Base-by-base conservation (phyloP, 108 stramenopile species). In the Skeletonema marinoi region DNA sequence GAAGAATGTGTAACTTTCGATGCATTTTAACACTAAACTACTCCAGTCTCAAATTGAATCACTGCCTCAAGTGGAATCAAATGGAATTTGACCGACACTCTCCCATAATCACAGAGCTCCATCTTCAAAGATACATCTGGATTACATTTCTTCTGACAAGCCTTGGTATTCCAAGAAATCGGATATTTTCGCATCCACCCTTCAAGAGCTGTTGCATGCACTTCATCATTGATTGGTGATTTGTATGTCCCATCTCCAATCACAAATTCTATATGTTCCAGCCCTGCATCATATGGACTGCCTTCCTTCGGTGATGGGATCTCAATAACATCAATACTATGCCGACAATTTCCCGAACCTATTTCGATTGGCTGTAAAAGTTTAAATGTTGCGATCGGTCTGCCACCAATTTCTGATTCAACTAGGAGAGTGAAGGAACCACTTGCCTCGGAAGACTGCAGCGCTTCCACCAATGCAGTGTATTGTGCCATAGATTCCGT, bases 191-290 rank as follows among this genome's bases (percentile, higher is more conserved):
- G 16, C 68, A 80, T 77, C 33, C 74, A 74, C 2, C 63, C 41
- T 7, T 61, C 29, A 12, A 86, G 77, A 35, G 60, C 39, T 3
- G 44, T 4, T 61, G 70, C 65, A 50, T 84, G 80, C n/a, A 36
- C 19, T 4, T 70, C 79, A 70, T 65, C 41, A 60, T 78, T 83
- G 32, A 74, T 44, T 13, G 82, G 81, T 33, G 75, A 73, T 12
- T 32, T 32, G 2, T 35, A n/a, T 21, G 50, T 42, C 6, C 35
- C 61, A 42, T 85, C 64, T 12, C 78, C 80, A 62, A 88, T 84
- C 3, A 84, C 84, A 74, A 87, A 85, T 70, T 89, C 88, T 2
- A 82, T 81, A 42, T 89, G n/a, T 60, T 89, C 88, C 64, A 86
- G 67, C 0, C 88, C 88, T 32, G 44, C 29, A 6, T 32, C 36